Percentiles rank a stretch among this genome's conserved stretches.
phyloP scores from a whole-genome alignment of 1,284 basidiomycete species.

The Cryptococcus neoformans region DNA sequence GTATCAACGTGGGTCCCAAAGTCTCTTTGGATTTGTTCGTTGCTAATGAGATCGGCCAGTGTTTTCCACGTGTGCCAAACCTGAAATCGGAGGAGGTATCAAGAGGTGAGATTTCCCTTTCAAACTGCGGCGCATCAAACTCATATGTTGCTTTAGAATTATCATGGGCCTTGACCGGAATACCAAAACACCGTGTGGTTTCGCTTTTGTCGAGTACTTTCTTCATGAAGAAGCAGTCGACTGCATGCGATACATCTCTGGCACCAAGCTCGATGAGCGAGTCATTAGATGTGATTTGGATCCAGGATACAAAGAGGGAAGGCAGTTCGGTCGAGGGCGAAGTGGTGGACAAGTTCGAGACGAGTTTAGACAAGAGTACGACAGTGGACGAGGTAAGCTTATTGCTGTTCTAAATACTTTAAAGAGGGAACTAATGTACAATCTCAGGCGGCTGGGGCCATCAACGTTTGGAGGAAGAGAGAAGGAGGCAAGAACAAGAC shows the following conservation, averaged over 20 bases:
- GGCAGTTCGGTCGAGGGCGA: slow-evolving; percentile 96
- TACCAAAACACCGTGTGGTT: slow-evolving; percentile 91
- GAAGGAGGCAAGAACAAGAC: slow-evolving; percentile 66
- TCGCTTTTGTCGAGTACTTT: slow-evolving; percentile 99
- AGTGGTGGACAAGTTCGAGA: slow-evolving; percentile 95
- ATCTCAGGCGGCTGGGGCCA: slow-evolving; percentile 78
- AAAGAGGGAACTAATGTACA: neutral
- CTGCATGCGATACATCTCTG: slow-evolving; percentile 89
- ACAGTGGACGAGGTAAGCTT: slow-evolving; percentile 68
- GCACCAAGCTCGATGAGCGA: slow-evolving; percentile 98
- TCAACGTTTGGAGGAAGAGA: slow-evolving; percentile 51
- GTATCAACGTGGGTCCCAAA: slow-evolving; percentile 63
- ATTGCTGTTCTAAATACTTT: too few species aligned
- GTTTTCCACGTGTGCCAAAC: slow-evolving; percentile 85
- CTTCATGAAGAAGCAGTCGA: slow-evolving; percentile 92
- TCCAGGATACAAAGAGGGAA: slow-evolving; percentile 94
- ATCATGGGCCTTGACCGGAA: slow-evolving; percentile 99
- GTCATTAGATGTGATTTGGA: slow-evolving; percentile 98
- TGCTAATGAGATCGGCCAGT: slow-evolving; percentile 48
- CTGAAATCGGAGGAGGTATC: slow-evolving; percentile 90
- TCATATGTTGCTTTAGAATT: slow-evolving; percentile 53
- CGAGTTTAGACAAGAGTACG: slow-evolving; percentile 96
- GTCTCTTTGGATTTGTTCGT: neutral
- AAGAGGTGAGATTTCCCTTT: slow-evolving; percentile 59
- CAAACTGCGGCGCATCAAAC: neutral